Evolutionary conservation across 2,329 filamentous ascomycete genomes (phyloP), one percentile per base, ranked within the genome.

Genomic region (Calonectria henricotiae): DNA sequence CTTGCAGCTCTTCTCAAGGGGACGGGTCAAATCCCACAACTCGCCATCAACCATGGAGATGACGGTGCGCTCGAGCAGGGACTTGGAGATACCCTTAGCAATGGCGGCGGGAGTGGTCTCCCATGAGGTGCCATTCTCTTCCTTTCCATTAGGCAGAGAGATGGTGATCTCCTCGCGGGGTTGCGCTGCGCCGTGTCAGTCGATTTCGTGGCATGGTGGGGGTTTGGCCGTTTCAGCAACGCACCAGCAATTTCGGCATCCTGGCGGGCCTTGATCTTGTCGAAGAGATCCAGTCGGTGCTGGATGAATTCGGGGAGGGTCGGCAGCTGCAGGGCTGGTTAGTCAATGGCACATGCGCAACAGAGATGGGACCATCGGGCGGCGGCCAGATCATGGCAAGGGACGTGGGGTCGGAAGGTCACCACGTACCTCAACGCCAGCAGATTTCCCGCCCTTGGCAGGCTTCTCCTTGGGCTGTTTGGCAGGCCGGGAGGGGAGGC

Each of bases 11-110:
- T 90, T 91, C 87, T 98, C 96, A 41, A 99, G 85, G 5, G 96
- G 96, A 65, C 96, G 88, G 79, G 96, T 94, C 74, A 99, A 85
- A 85, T 99, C 96, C 96, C 96, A 99, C 12, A 98, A 87, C 79
- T 90, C 88, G 66, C 93, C 94, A 78, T 98, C 92, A 43, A 98
- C 89, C 79, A 91, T 91, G 51, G 96, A 92, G 78, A 99, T 92
- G 71, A 99, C 94, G 54, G 91, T 95, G 85, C 92, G 93, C 87
- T 94, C 94, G 85, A 90, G 93, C 78, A 93, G 89, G 80, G 91
- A 96, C 89, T 93, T 98, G 84, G 88, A 95, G 82, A 95, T 98
- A 78, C 87, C 89, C 84, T 90, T 93, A 73, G 90, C 90, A 83
- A 98, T 91, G 78, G 92, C 88, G 51, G 88, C 92, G 6, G 96